Percentiles rank a stretch among this genome's conserved stretches.
phyloP scores from a whole-genome alignment of 768 basidiomycete species.

The Tulasnella sp. region DNA sequence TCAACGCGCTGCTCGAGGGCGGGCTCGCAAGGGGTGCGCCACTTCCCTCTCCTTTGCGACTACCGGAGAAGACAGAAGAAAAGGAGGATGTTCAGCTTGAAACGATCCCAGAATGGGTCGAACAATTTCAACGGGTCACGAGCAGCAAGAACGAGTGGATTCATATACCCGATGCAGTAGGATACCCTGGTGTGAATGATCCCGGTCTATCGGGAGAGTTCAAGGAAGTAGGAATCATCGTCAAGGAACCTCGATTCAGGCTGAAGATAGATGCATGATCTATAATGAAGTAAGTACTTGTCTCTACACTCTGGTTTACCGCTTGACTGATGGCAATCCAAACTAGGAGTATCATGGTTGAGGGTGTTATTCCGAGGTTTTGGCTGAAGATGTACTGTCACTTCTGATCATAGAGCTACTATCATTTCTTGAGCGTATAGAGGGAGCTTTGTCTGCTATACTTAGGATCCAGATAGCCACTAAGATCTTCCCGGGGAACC shows the following conservation, averaged over 20 bases:
- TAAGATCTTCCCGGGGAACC: neutral
- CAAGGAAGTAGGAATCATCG: constrained; percentile 7
- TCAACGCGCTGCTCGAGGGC: constrained; percentile 5
- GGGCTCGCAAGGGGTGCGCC: neutral
- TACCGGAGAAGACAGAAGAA: neutral
- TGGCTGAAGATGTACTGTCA: neutral
- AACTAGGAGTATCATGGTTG: neutral
- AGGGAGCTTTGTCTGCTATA: neutral
- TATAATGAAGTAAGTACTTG: neutral
- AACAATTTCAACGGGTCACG: neutral
- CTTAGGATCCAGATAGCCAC: neutral
- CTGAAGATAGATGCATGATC: neutral
- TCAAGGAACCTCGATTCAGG: constrained; percentile 7
- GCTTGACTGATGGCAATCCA: neutral
- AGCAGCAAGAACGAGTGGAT: constrained; percentile 5
- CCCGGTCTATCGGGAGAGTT: constrained; percentile 3
- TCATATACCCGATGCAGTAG: constrained; percentile 2
- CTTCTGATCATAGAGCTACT: neutral
- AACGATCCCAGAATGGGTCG: constrained; percentile 1
- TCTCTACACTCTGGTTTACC: neutral
- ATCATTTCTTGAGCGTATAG: neutral
- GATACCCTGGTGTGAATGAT: constrained; percentile 8
- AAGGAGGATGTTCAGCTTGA: neutral
- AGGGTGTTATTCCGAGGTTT: neutral
- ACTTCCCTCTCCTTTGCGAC: neutral